Evolutionary conservation across 2,329 filamentous ascomycete genomes (phyloP).

Genomic region (Ophiostoma sp.): DNA sequence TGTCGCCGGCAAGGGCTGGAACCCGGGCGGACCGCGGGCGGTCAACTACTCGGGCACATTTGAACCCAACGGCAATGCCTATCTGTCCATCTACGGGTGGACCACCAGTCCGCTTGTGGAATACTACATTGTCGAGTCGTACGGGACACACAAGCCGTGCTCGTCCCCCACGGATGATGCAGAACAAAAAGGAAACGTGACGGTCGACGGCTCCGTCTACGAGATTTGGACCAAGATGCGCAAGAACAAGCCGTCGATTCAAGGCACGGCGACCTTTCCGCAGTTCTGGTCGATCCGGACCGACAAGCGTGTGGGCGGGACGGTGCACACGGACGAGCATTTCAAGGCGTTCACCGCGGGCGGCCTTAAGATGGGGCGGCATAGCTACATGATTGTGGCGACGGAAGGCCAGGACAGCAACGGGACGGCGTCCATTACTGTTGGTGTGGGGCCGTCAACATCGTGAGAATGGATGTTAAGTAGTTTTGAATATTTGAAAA

Average conservation of each 20-base stretch:
- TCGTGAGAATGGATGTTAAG: too few species aligned
- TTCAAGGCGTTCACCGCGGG: conserved; percentile 49
- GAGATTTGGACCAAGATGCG: conserved; percentile 39
- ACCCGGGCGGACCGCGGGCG: conserved; percentile 42
- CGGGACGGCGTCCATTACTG: conserved; percentile 46
- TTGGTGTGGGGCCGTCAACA: conserved; percentile 34
- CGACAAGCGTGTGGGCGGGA: conserved; percentile 51
- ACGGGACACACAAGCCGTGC: conserved; percentile 30
- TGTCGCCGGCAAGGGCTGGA: conserved; percentile 59
- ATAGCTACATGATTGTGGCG: conserved; percentile 52
- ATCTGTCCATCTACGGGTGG: conserved; percentile 30
- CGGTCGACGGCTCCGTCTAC: conserved; percentile 38
- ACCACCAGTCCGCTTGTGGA: conserved; percentile 29
- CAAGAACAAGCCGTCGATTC: conserved; percentile 46
- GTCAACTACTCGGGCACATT: conserved; percentile 53
- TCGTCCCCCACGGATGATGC: conserved; percentile 34
- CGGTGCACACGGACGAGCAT: conserved; percentile 48
- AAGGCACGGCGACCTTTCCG: conserved; percentile 49
- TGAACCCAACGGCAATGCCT: conserved; percentile 49
- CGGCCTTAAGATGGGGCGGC: conserved; percentile 46
- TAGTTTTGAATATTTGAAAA: neutral
- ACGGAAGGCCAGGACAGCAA: conserved; percentile 52
- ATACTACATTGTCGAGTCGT: conserved; percentile 31
- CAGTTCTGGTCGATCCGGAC: conserved; percentile 54
- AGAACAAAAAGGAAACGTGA: conserved; percentile 36